A percentile compares a stretch with the other conserved stretches of the same genome.
Evolutionary conservation across 1,284 basidiomycete species (phyloP).

Genomic region (Trichosporon ovoides): DNA sequence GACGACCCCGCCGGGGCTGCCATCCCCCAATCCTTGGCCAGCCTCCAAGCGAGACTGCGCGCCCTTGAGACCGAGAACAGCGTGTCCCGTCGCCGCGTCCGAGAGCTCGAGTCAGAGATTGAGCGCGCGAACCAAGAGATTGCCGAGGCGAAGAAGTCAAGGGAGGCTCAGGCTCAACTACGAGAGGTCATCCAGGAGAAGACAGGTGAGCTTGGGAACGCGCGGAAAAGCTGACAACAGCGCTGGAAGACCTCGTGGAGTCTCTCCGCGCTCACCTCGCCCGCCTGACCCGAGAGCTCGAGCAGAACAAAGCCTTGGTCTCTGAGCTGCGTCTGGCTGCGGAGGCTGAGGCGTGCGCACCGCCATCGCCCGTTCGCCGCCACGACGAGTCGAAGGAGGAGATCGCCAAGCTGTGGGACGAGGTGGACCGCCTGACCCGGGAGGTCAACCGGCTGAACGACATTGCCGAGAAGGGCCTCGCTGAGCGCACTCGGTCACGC

Average conservation of each 20-base stretch:
- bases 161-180: conserved; percentile 19
- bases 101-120: conserved; percentile 74
- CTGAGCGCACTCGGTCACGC: conserved; percentile 56
- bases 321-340: conserved; percentile 55
- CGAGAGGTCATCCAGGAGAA: conserved; percentile 71
- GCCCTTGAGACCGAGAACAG: conserved; percentile 71
- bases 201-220: conserved; percentile 57
- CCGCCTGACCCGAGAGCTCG: conserved; percentile 68
- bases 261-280: conserved; percentile 67
- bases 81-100: conserved; percentile 66
- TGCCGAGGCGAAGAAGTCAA: conserved; percentile 36
- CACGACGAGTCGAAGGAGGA: conserved; percentile 50
- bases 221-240: conserved; percentile 47
- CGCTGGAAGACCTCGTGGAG: conserved; percentile 67
- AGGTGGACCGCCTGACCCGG: conserved; percentile 57
- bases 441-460: conserved; percentile 76
- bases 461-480: conserved; percentile 74
- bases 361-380: conserved; percentile 16
- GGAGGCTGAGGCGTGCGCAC: conserved; percentile 18
- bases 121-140: conserved; percentile 51
- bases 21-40: conserved; percentile 35
- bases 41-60: conserved; percentile 38
- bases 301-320: conserved; percentile 62
- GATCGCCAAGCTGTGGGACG: conserved; percentile 53
- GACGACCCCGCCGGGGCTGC: conserved; percentile 21